These are phyloP conservation scores for Agrostemma githago DNA, from an alignment of 148 eudicot genomes.

Conservation along the genomic window DNA sequence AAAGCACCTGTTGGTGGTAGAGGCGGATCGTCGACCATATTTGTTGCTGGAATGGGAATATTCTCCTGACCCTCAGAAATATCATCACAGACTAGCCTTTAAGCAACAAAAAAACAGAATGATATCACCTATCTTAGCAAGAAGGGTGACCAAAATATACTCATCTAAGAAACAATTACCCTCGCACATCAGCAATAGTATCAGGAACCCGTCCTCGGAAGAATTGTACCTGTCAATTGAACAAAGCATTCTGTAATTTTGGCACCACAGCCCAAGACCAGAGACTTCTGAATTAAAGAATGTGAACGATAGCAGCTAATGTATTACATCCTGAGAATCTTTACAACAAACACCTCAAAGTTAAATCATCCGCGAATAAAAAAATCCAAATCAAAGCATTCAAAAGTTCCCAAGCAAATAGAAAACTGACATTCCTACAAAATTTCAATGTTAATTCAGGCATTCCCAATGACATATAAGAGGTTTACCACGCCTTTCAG, in stretches of 20 bases:
- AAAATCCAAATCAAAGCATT: not conserved
- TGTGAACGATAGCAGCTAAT: not conserved
- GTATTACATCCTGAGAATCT: not conserved
- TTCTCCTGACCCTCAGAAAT: constrained; percentile 61
- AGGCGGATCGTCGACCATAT: constrained; percentile 79
- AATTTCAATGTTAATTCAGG: too few relatives aligned
- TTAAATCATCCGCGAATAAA: not conserved
- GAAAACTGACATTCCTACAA: not conserved
- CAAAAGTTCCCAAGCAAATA: not conserved
- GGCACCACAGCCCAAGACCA: not conserved
- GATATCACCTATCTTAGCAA: constrained; percentile 4
- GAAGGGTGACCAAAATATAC: not conserved
- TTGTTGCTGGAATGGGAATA: constrained; percentile 83
- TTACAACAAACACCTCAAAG: not conserved
- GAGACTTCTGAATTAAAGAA: not conserved
- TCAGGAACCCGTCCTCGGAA: constrained; percentile 57
- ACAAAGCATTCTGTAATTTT: not conserved
- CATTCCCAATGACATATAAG: too few relatives aligned
- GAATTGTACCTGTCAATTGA: constrained; percentile 53
- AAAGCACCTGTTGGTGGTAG: constrained; percentile 61
- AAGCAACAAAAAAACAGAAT: constrained; percentile 14
- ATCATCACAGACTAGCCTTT: constrained; percentile 80
- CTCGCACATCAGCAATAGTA: constrained; percentile 60
- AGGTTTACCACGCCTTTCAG: too few relatives aligned
- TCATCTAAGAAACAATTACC: constrained; percentile 30